phyloP scores from a whole-genome alignment of 2,329 filamentous ascomycete species.

The Fusarium sp. region DNA sequence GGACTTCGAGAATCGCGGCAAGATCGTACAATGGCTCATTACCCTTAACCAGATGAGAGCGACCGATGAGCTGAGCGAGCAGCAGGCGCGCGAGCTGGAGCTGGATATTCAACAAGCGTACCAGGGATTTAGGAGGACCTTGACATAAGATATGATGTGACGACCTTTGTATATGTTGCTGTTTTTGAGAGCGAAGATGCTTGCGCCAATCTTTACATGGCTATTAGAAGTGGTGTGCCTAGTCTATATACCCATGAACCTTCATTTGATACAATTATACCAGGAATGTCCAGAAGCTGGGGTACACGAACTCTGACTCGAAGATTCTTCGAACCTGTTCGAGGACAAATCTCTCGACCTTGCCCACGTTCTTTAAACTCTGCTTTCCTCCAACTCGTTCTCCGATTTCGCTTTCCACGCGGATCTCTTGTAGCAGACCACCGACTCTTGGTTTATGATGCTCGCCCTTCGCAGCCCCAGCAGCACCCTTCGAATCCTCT shows the following conservation, averaged over 20 bases:
- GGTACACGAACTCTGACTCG: slow-evolving; percentile 98
- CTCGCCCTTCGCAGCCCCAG: slow-evolving; percentile 39
- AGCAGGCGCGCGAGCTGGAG: slow-evolving; percentile 88
- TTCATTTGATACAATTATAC: slow-evolving; percentile 62
- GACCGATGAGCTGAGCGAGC: slow-evolving; percentile 87
- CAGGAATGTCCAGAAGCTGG: slow-evolving; percentile 97
- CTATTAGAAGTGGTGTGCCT: slow-evolving; percentile 16
- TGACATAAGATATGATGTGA: slow-evolving; percentile 58
- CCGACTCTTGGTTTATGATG: slow-evolving; percentile 63
- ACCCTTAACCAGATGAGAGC: slow-evolving; percentile 98
- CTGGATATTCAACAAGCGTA: slow-evolving; percentile 96
- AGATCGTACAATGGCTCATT: slow-evolving; percentile 99
- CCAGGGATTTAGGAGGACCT: slow-evolving; percentile 86
- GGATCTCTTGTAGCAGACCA: slow-evolving; percentile 88
- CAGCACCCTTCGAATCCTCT: slow-evolving; percentile 7
- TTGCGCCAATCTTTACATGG: background rate
- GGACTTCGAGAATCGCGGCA: slow-evolving; percentile 94
- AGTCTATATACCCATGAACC: slow-evolving; percentile 40
- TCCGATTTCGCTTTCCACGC: slow-evolving; percentile 97
- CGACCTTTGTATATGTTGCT: slow-evolving; percentile 5
- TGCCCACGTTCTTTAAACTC: slow-evolving; percentile 97
- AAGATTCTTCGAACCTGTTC: slow-evolving; percentile 97
- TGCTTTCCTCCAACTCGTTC: slow-evolving; percentile 91
- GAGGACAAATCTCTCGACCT: slow-evolving; percentile 96
- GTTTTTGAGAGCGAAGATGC: slow-evolving; percentile 25